phyloP scores from a whole-genome alignment of 2,329 filamentous ascomycete species.

The Ophiostoma sp. region DNA sequence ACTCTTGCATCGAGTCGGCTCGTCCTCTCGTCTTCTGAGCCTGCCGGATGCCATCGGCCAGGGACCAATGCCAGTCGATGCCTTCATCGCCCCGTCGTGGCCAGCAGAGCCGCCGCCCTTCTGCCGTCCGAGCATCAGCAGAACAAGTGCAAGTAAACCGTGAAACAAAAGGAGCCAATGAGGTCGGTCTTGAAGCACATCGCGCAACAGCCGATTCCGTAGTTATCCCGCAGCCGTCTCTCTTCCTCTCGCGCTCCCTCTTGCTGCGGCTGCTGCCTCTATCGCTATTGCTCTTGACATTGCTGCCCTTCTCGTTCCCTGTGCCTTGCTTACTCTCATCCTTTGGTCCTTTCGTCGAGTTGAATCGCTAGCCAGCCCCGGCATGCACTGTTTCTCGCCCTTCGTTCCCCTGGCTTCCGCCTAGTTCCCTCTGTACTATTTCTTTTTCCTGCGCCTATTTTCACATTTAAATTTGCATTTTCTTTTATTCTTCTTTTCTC shows the following conservation, averaged over 20 bases:
- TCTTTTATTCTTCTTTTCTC: slow-evolving; percentile 16
- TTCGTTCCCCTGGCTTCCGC: slow-evolving; percentile 13
- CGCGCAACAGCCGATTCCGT: background rate
- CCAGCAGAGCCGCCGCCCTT: background rate
- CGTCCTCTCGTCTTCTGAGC: too few relatives aligned
- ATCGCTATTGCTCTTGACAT: background rate
- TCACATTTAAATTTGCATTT: slow-evolving; percentile 4
- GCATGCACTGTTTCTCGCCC: slow-evolving; percentile 8
- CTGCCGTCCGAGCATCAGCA: slow-evolving; percentile 4
- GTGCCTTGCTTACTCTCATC: too few relatives aligned
- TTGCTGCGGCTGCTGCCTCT: background rate
- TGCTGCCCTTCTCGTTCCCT: too few relatives aligned
- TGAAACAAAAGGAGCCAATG: background rate
- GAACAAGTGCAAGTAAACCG: background rate
- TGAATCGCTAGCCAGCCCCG: background rate
- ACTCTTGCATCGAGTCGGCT: background rate
- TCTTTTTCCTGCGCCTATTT: slow-evolving; percentile 13
- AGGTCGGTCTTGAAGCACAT: background rate
- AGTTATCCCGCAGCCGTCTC: background rate
- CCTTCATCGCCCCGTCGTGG: background rate
- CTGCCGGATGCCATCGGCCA: background rate
- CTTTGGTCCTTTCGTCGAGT: background rate
- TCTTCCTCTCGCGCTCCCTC: background rate
- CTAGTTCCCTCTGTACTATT: background rate
- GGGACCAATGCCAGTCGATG: background rate